Conservation (phyloP, 2,329 filamentous ascomycete genomes). For the Neonectria faginata region DNA sequence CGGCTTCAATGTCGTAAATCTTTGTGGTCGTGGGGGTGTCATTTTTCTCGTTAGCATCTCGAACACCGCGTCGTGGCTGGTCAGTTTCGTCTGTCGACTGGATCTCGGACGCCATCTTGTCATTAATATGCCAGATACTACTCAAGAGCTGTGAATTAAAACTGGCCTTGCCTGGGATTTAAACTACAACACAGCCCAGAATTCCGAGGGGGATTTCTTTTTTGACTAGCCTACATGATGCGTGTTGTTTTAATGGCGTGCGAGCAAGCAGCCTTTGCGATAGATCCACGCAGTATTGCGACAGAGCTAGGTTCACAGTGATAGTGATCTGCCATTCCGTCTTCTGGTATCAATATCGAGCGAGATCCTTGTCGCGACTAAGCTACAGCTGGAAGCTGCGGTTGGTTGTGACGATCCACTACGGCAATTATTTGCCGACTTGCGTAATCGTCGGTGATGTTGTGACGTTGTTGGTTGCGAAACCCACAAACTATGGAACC, state of each 20-base stretch:
- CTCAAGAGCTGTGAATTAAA: not conserved
- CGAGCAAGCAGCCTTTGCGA: conserved; percentile 18
- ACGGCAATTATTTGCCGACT: conserved; percentile 19
- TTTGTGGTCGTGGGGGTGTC: not conserved
- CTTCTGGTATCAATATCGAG: not conserved
- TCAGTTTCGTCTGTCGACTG: not conserved
- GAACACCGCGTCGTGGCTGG: not conserved
- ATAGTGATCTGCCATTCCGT: not conserved
- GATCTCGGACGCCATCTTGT: conserved; percentile 19
- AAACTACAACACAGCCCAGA: not conserved
- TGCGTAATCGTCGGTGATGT: conserved; percentile 4
- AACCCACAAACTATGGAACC: not conserved
- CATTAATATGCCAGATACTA: not conserved
- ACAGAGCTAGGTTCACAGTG: conserved; percentile 1
- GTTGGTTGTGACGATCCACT: not conserved
- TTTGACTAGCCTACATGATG: not conserved
- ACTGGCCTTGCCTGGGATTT: not conserved
- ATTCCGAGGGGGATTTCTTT: not conserved
- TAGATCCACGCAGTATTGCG: conserved; percentile 24
- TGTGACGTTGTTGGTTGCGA: conserved; percentile 6
- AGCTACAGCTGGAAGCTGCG: conserved; percentile 1
- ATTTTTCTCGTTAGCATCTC: conserved; percentile 4
- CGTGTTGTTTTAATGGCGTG: conserved; percentile 7
- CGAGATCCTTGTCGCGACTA: conserved; percentile 2
- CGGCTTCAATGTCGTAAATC: conserved; percentile 20